A percentile compares a stretch with the other conserved stretches of the same genome.
Evolutionary conservation across 768 basidiomycete species (phyloP).

Genomic region (Lactarius sanguifluus): DNA sequence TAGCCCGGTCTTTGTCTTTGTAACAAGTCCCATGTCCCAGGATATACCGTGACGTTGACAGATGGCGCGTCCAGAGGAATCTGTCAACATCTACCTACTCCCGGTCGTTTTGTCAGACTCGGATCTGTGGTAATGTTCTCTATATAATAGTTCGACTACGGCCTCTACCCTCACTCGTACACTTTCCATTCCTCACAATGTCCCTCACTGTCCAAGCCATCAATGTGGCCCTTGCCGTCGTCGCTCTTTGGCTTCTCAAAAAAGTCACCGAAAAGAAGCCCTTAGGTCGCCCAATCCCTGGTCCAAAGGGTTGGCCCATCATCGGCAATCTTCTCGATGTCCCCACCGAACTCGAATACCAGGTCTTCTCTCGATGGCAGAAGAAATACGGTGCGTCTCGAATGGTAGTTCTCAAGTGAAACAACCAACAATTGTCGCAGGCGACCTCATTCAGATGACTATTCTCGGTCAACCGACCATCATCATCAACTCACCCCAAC

Average conservation of each 20-base stretch:
- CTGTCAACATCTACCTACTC: too few relatives aligned
- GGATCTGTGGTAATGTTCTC: too few relatives aligned
- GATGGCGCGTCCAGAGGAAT: too few relatives aligned
- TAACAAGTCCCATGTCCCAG: too few relatives aligned
- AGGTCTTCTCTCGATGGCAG: conserved; percentile 25
- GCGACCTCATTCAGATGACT: conserved; percentile 31
- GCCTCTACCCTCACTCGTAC: too few relatives aligned
- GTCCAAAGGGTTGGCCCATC: conserved; percentile 27
- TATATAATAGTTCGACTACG: not conserved
- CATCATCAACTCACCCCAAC: conserved; percentile 31
- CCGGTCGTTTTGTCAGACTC: too few relatives aligned
- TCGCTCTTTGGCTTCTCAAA: conserved; percentile 23
- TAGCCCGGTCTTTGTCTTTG: too few relatives aligned
- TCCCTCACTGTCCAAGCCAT: conserved; percentile 1
- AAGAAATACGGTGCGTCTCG: conserved; percentile 27
- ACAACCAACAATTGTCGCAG: conserved; percentile 12
- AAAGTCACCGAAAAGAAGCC: conserved; percentile 24
- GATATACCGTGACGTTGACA: too few relatives aligned
- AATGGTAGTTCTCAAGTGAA: too few relatives aligned
- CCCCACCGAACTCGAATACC: conserved; percentile 25
- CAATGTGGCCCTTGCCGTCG: conserved; percentile 17
- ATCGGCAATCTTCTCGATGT: conserved; percentile 30
- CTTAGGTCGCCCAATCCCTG: conserved; percentile 22
- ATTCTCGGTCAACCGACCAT: conserved; percentile 32
- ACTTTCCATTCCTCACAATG: too few relatives aligned